Base-by-base conservation (phyloP, 495 filamentous ascomycete species). In the Neurospora africana region DNA sequence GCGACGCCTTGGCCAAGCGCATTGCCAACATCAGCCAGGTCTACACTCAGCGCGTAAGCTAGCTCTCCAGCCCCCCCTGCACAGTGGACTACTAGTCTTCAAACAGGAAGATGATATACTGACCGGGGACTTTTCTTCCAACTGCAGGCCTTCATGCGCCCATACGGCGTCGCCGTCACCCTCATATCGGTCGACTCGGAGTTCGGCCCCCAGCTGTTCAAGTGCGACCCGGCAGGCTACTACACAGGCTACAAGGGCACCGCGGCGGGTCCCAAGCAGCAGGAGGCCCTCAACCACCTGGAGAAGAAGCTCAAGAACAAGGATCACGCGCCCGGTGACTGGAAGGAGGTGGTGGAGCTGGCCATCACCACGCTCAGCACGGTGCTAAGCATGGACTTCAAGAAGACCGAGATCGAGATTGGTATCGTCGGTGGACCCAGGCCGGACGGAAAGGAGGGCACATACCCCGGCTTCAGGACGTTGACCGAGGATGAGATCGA, bases 231-330 rank as follows among this genome's bases (percentile, higher is more conserved):
- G 35, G 95, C 95, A 69, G 95, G 95, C 23, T 99, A 99, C 86
- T 98, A 94, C 79, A 91, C 93, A 70, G 95, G 95, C 68, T 99
- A 97, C 89, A 99, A 98, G 86, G 95, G 93, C 70, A 98, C 95
- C 11, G 93, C 95, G 65, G 94, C 95, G 3, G 95, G 95, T 6
- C 95, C 95, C 68, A 99, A 99, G 84, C 93, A 97, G 53, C 95
- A 99, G 81, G 95, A 99, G 86, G 95, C 95, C 75, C 89, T 97
- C 79, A 99, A 98, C 81, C 91, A 94, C 79, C 86, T 99, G 69
- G 95, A 99, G 89, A 98, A 98, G 91, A 98, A 97, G 88, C 89
- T 99, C 84, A 98, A 98, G 89, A 97, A 97, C 90, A 97, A 97
- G 91, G 94, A 98, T 81, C 87, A 87, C 78, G 95, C 95, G 37